Percentiles rank a stretch among this genome's conserved stretches.
Evolutionary conservation across 2,329 filamentous ascomycete species (phyloP).

Genomic region (Colletotrichum graminicola): DNA sequence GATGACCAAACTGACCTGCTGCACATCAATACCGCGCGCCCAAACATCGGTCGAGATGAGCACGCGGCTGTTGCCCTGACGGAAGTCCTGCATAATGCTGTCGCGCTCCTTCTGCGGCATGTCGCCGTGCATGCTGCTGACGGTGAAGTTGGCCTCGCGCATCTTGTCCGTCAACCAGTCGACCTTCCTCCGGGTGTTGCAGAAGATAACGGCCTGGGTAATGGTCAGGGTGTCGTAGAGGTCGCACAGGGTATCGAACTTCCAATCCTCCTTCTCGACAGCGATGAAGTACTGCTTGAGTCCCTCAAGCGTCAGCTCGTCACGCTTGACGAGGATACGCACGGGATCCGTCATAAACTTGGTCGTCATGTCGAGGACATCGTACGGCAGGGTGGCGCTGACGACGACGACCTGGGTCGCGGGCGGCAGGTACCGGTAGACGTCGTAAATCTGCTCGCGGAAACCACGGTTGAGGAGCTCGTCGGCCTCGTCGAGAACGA

Average conservation of each 20-base stretch:
- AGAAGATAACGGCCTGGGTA: slow-evolving; percentile 99
- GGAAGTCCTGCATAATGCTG: slow-evolving; percentile 99
- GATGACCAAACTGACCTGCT: slow-evolving; percentile 98
- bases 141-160: slow-evolving; percentile 98
- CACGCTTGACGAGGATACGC: slow-evolving; percentile 96
- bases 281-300: slow-evolving; percentile 99
- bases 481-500: slow-evolving; percentile 72
- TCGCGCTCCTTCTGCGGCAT: slow-evolving; percentile 99
- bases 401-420: slow-evolving; percentile 99
- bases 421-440: slow-evolving; percentile 95
- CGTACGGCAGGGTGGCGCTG: slow-evolving; percentile 95
- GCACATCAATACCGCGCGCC: slow-evolving; percentile 98
- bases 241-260: slow-evolving; percentile 98
- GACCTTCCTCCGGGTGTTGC: slow-evolving; percentile 98
- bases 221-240: slow-evolving; percentile 99
- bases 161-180: slow-evolving; percentile 99
- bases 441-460: slow-evolving; percentile 98
- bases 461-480: slow-evolving; percentile 90
- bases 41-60: slow-evolving; percentile 98
- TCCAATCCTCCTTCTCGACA: slow-evolving; percentile 99
- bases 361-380: slow-evolving; percentile 98
- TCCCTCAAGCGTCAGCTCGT: slow-evolving; percentile 96
- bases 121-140: slow-evolving; percentile 98
- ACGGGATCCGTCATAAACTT: slow-evolving; percentile 99
- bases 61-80: slow-evolving; percentile 95